Evolutionary conservation across 2,329 filamentous ascomycete species (phyloP).

Genomic region (Scleromitrula shiraiana): DNA sequence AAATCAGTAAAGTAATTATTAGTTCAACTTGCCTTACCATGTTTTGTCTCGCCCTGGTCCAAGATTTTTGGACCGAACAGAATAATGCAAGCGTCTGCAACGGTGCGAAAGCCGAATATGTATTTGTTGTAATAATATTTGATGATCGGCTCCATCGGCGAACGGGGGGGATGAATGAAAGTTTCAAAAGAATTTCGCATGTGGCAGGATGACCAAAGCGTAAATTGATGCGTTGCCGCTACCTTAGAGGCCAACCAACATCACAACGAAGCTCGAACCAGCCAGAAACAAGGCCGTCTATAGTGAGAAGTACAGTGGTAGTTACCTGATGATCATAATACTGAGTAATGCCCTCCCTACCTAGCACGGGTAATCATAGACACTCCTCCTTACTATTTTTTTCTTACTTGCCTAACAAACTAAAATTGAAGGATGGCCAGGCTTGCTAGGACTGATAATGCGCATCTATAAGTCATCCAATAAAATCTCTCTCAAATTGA

Average conservation of each 20-base stretch:
- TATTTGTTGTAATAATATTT: slow-evolving; percentile 1
- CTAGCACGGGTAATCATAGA: not conserved
- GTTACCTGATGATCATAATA: not conserved
- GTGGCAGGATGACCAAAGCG: slow-evolving; percentile 6
- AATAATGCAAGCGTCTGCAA: slow-evolving; percentile 18
- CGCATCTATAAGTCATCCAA: not conserved
- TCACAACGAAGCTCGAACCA: not conserved
- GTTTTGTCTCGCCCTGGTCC: not conserved
- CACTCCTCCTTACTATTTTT: not conserved
- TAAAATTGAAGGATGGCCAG: not conserved
- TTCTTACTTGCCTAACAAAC: not conserved
- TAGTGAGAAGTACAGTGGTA: too few relatives aligned
- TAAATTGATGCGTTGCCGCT: slow-evolving; percentile 6
- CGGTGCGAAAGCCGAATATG: slow-evolving; percentile 12
- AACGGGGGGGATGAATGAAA: slow-evolving; percentile 17
- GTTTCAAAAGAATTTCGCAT: slow-evolving; percentile 21
- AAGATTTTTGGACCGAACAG: slow-evolving; percentile 13
- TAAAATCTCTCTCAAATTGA: not conserved
- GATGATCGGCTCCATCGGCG: slow-evolving; percentile 1
- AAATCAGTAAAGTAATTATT: not conserved
- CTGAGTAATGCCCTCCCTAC: not conserved
- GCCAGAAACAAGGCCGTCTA: not conserved
- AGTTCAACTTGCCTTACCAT: not conserved
- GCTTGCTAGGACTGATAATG: too few relatives aligned
- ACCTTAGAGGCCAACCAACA: not conserved